Evolutionary conservation across 345 rosid genomes (phyloP).

Genomic region (Hypericum perforatum): DNA sequence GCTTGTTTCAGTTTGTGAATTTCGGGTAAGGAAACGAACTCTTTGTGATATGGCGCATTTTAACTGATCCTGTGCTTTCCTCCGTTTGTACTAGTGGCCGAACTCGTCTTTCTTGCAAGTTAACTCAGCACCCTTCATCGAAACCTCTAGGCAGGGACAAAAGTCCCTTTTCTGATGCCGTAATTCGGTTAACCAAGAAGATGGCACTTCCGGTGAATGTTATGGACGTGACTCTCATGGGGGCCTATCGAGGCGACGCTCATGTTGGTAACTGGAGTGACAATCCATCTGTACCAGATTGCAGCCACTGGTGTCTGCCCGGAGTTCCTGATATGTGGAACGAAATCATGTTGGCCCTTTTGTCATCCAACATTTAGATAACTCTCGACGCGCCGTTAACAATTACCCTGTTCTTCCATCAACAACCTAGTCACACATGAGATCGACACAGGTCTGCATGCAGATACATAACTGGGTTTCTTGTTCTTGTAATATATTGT

Average conservation of each 20-base stretch:
- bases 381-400: not conserved
- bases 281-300: constrained; percentile 53
- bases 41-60: too few relatives aligned
- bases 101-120: constrained; percentile 42
- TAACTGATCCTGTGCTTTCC: constrained; percentile 9
- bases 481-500: too few relatives aligned
- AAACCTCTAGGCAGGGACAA: constrained; percentile 33
- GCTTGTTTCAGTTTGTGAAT: too few relatives aligned
- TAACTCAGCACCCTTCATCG: constrained; percentile 36
- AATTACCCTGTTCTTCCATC: not conserved
- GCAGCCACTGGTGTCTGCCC: constrained; percentile 73
- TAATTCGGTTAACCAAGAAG: constrained; percentile 30
- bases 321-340: constrained; percentile 74
- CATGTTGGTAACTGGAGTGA: constrained; percentile 63
- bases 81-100: constrained; percentile 27
- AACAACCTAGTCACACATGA: not conserved
- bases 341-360: constrained; percentile 36
- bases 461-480: too few relatives aligned
- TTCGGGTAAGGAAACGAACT: too few relatives aligned
- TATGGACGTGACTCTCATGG: constrained; percentile 60
- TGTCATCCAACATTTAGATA: constrained; percentile 18
- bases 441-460: too few relatives aligned
- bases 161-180: constrained; percentile 35
- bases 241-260: constrained; percentile 53
- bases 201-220: constrained; percentile 33